Conservation (phyloP, 1,284 basidiomycete species). For the Irpex sp. region DNA sequence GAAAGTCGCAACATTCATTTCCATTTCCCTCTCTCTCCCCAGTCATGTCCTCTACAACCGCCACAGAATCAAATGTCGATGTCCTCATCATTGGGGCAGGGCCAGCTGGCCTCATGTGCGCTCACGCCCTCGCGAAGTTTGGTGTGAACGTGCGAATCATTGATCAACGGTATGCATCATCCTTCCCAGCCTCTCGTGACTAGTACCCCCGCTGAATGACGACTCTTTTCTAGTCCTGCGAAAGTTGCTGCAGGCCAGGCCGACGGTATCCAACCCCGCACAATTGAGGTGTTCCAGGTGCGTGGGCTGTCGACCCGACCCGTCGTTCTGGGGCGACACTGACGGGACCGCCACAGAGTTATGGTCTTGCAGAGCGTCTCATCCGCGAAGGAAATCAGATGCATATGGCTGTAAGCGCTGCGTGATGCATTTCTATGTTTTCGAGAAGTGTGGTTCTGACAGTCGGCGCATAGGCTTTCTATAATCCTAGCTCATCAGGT, state of each 20-base stretch:
- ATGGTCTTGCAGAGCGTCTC: conserved; percentile 65
- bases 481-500: conserved; percentile 58
- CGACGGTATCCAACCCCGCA: conserved; percentile 76
- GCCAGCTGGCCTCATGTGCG: conserved; percentile 31
- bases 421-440: background rate
- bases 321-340: background rate
- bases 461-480: conserved; percentile 56
- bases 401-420: conserved; percentile 53
- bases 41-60: conserved; percentile 3
- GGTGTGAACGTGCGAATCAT: conserved; percentile 29
- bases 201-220: background rate
- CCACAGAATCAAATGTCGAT: conserved; percentile 20
- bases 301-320: background rate
- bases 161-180: conserved; percentile 14
- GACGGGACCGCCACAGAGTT: conserved; percentile 45
- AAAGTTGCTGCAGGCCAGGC: conserved; percentile 70
- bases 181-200: background rate
- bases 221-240: conserved; percentile 36
- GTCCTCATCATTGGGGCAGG: conserved; percentile 33
- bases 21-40: background rate
- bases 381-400: conserved; percentile 65
- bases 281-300: conserved; percentile 75
- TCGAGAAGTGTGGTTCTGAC: background rate
- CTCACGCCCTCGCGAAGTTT: conserved; percentile 24
- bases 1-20: background rate